These are phyloP conservation scores for Dactylonectria macrodidyma DNA, from an alignment of 2,329 filamentous ascomycete genomes.

Conservation along the genomic window DNA sequence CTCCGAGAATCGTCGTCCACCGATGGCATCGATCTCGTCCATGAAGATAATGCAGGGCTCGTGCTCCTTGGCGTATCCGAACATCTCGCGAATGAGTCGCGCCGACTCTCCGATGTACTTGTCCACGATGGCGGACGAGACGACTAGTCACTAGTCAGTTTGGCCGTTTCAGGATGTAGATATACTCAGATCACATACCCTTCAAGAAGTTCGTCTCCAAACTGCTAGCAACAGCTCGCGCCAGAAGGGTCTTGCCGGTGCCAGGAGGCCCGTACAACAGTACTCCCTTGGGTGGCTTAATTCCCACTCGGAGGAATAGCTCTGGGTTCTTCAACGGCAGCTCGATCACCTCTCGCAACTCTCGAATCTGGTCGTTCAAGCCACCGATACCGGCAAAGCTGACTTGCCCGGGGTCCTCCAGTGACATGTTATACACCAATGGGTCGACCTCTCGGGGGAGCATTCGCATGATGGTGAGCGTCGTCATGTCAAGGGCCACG, in stretches of 20 bases:
- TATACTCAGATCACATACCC: constrained; percentile 66
- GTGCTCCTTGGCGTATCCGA: constrained; percentile 99
- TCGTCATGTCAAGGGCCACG: constrained; percentile 99
- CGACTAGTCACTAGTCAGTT: constrained; percentile 71
- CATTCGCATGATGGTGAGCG: constrained; percentile 99
- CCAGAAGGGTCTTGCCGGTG: constrained; percentile 95
- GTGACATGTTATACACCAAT: constrained; percentile 99
- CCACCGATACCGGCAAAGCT: constrained; percentile 98
- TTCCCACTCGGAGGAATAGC: constrained; percentile 95
- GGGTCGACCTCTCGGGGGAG: constrained; percentile 98
- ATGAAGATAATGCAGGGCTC: constrained; percentile 99
- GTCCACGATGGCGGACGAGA: constrained; percentile 98
- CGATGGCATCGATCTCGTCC: constrained; percentile 99
- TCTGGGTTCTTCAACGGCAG: constrained; percentile 98
- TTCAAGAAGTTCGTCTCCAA: constrained; percentile 99
- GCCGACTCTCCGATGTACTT: constrained; percentile 99
- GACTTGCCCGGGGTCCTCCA: constrained; percentile 97
- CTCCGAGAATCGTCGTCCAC: constrained; percentile 95
- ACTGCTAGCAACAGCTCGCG: constrained; percentile 94
- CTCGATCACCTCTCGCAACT: constrained; percentile 97
- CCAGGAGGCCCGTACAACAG: constrained; percentile 96
- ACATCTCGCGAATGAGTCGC: constrained; percentile 98
- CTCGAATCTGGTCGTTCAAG: constrained; percentile 97
- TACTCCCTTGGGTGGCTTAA: constrained; percentile 99
- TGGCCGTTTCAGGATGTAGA: neutral